A percentile compares a stretch with the other conserved stretches of the same genome.
Conservation (phyloP, 768 basidiomycete genomes). For the Tricholoma hemisulphureum region DNA sequence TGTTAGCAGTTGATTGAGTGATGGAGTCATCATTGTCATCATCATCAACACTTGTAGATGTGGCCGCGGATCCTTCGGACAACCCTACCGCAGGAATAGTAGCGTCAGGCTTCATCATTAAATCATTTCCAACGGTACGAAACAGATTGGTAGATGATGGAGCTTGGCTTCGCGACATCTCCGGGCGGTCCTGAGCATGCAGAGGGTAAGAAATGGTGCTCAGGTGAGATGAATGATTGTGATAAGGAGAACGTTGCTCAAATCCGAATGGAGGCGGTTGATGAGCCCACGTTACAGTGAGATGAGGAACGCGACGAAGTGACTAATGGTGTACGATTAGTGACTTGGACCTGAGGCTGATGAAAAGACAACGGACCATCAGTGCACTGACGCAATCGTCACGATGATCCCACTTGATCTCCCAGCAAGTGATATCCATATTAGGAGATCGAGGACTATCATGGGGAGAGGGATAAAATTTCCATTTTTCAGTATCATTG, state of each 20-base stretch:
- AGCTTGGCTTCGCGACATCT: conserved; percentile 10
- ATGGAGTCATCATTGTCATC: conserved; percentile 1
- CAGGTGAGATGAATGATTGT: conserved; percentile 4
- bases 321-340: conserved; percentile 43
- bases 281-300: conserved; percentile 81
- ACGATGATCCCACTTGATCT: conserved; percentile 76
- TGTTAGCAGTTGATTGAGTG: background rate
- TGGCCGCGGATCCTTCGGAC: background rate
- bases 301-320: conserved; percentile 64
- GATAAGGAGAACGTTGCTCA: conserved; percentile 17
- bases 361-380: conserved; percentile 44
- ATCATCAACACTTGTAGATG: background rate
- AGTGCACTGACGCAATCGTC: conserved; percentile 74
- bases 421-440: conserved; percentile 69
- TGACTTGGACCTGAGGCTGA: background rate
- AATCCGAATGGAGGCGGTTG: conserved; percentile 36
- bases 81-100: background rate
- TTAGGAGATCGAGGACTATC: conserved; percentile 47
- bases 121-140: background rate
- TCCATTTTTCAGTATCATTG: conserved; percentile 13
- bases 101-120: background rate
- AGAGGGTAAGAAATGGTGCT: conserved; percentile 24
- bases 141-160: conserved; percentile 9
- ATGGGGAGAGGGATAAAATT: conserved; percentile 51
- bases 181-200: conserved; percentile 26